phyloP scores from a whole-genome alignment of 768 basidiomycete genomes.

The Candolleomyces aberdarensis region DNA sequence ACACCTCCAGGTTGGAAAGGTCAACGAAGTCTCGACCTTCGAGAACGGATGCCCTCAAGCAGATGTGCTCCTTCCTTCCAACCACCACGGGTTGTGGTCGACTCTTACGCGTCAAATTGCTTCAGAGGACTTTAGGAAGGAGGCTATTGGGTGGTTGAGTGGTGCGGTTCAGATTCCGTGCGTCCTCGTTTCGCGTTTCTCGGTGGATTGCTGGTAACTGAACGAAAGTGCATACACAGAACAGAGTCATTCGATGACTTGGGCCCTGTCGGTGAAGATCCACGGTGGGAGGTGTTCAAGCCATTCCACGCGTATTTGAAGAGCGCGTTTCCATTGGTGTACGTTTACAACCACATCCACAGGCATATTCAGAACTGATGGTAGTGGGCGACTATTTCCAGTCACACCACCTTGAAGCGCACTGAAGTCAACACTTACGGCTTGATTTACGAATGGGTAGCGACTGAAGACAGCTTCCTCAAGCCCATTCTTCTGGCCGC shows the following conservation, averaged over 20 bases:
- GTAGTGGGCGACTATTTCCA: conserved; percentile 18
- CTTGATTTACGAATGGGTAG: conserved; percentile 71
- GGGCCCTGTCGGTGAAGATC: conserved; percentile 44
- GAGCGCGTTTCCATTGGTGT: conserved; percentile 56
- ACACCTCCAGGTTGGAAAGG: not conserved
- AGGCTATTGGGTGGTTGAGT: conserved; percentile 44
- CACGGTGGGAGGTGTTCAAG: conserved; percentile 53
- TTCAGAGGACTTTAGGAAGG: conserved; percentile 34
- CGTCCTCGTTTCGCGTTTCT: conserved; percentile 12
- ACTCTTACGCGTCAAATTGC: conserved; percentile 27
- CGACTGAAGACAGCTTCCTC: conserved; percentile 48
- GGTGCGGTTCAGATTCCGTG: conserved; percentile 47
- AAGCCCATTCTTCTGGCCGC: conserved; percentile 70
- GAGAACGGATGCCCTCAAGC: conserved; percentile 29
- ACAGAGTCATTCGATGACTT: conserved; percentile 54
- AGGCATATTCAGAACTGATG: not conserved
- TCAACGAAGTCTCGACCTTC: not conserved
- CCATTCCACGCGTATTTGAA: conserved; percentile 55
- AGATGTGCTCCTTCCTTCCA: conserved; percentile 36
- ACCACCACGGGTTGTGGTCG: conserved; percentile 36
- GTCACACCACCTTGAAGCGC: conserved; percentile 55
- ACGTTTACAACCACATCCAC: conserved; percentile 29
- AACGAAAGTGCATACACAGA: conserved; percentile 21
- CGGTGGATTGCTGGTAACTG: not conserved
- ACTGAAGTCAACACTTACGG: conserved; percentile 77